Evolutionary conservation across 805 yeast genomes (phyloP), one percentile per base, ranked within the genome.

Genomic region (Hanseniaspora nectarophila): DNA sequence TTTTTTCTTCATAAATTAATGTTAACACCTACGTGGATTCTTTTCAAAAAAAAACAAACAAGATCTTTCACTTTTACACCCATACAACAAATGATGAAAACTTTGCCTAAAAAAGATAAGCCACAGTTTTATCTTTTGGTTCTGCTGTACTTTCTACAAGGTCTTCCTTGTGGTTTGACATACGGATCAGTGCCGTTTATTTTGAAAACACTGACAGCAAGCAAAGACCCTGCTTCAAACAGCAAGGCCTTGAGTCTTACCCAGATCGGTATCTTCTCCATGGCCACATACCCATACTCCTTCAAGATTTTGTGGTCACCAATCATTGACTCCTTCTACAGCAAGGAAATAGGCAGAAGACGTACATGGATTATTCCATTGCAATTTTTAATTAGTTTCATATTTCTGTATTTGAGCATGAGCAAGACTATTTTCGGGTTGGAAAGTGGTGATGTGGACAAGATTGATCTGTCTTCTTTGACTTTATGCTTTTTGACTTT

Each of bases 111-210:
- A 13, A 65, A 62, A 45, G 97, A 89, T 61, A 67, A 85, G 53
- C 82, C 82, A 13, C 85, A 88, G 53, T 92, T 90, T 63, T 67
- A 74, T 39, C 72, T 90, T 6, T 69, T 90, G 54, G 81, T 87
- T 5, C 61, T 85, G 5, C 69, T 92, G 32, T 92, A 92, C 63
- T 69, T 88, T 45, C 73, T 89, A 6, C 98, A 92, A 64, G 98
- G 98, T n/a, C 80, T 92, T 5, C 98, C 98, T 0, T 94, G 89
- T 13, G 98, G 98, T 0, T 68, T 92, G 32, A 95, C 95, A 1
- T 88, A 90, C 70, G 98, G 98, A 2, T 81, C 95, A 1, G 75
- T 92, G 10, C 98, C 98, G 1, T 92, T 89, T 61, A 68, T 92
- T 18, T 72, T 92, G 54, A 92, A 92, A 63, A 76, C 90, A 4